phyloP scores from a whole-genome alignment of 1,139 yeast species.

The Meyerozyma guilliermondii region DNA sequence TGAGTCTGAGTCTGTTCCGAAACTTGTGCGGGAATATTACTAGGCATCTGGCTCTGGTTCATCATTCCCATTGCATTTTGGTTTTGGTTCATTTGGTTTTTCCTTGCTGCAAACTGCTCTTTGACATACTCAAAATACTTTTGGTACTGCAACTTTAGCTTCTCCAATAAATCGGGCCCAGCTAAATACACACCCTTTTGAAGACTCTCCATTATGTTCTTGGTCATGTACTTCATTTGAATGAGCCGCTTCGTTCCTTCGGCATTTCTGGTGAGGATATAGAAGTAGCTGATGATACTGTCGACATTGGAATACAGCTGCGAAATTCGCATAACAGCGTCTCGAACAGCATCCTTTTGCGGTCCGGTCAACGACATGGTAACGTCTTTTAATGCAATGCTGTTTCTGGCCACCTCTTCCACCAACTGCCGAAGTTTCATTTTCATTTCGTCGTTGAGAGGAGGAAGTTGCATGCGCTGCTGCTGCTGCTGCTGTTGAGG shows the following conservation, averaged over 20 bases:
- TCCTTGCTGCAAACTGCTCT: slow-evolving; percentile 34
- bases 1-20: neutral
- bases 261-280: slow-evolving; percentile 63
- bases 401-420: slow-evolving; percentile 64
- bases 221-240: slow-evolving; percentile 75
- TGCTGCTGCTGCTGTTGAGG: slow-evolving; percentile 10
- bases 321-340: slow-evolving; percentile 51
- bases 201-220: slow-evolving; percentile 66
- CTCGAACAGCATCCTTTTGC: slow-evolving; percentile 56
- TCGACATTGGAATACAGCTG: slow-evolving; percentile 69
- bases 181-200: slow-evolving; percentile 61
- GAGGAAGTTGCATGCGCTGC: slow-evolving; percentile 22
- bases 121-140: slow-evolving; percentile 72
- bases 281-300: slow-evolving; percentile 72
- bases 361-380: slow-evolving; percentile 49
- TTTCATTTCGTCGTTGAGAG: slow-evolving; percentile 41
- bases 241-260: slow-evolving; percentile 73
- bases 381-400: slow-evolving; percentile 62
- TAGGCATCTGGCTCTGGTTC: neutral
- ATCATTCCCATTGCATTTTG: neutral
- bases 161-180: slow-evolving; percentile 63
- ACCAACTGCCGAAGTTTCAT: slow-evolving; percentile 54
- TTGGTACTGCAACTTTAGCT: slow-evolving; percentile 66
- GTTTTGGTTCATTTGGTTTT: slow-evolving; percentile 26
- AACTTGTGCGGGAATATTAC: neutral